These are phyloP conservation scores for Chlamydomonas sp. DNA, from an alignment of 139 green algal genomes.

Conservation along the genomic window DNA sequence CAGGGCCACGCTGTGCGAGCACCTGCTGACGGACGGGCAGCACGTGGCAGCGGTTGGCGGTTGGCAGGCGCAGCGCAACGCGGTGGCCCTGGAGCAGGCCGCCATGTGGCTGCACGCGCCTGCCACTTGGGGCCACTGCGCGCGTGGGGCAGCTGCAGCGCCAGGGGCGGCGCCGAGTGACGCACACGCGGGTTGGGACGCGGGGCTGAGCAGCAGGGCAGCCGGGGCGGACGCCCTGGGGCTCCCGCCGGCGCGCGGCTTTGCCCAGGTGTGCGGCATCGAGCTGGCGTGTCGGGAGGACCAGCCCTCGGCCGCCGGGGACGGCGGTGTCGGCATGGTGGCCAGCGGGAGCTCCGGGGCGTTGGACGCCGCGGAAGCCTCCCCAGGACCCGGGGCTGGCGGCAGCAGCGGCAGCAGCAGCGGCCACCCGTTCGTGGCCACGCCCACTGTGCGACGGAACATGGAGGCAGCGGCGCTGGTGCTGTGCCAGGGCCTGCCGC, in stretches of 20 bases:
- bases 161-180: background rate
- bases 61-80: constrained; percentile 52
- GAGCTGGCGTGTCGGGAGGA: constrained; percentile 52
- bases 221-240: background rate
- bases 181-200: background rate
- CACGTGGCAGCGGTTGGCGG: constrained; percentile 19
- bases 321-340: background rate
- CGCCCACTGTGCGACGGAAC: constrained; percentile 56
- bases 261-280: constrained; percentile 69
- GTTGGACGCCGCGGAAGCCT: background rate
- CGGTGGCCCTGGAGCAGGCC: constrained; percentile 50
- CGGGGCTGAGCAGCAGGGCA: background rate
- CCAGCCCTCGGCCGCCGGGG: background rate
- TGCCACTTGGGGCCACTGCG: background rate
- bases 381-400: background rate
- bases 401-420: background rate
- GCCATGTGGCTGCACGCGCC: constrained; percentile 48
- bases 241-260: constrained; percentile 50
- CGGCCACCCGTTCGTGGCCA: constrained; percentile 58
- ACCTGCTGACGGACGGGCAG: constrained; percentile 50
- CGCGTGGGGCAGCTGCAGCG: background rate
- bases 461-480: constrained; percentile 78
- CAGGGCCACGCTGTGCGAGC: constrained; percentile 3
- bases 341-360: too few relatives aligned
- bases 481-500: constrained; percentile 77